These are phyloP conservation scores for Chenopodium album DNA, from an alignment of 148 eudicot species.

Conservation along the genomic window DNA sequence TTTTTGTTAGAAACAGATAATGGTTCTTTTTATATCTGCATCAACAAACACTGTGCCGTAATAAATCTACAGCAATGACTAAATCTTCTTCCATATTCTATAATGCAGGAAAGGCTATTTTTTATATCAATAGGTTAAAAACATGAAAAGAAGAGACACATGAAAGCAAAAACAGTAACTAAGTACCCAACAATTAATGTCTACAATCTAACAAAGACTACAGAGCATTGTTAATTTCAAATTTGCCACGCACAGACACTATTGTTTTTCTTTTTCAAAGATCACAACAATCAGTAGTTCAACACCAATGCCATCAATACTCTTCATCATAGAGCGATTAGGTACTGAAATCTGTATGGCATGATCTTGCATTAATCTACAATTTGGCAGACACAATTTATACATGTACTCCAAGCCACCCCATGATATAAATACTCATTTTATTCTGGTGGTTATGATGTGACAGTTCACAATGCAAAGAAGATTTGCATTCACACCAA, in stretches of 20 bases:
- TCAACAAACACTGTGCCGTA: background rate
- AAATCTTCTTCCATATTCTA: background rate
- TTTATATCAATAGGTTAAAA: background rate
- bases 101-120: background rate
- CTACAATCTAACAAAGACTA: background rate
- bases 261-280: too few relatives aligned
- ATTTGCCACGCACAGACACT: too few relatives aligned
- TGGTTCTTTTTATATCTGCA: background rate
- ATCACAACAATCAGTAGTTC: background rate
- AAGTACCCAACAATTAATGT: background rate
- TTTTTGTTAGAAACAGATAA: background rate
- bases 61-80: too few relatives aligned
- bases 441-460: background rate
- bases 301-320: too few relatives aligned
- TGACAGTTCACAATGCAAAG: background rate
- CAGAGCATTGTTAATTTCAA: background rate
- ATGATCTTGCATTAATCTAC: background rate
- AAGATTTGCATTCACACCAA: background rate
- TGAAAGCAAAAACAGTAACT: background rate
- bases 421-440: background rate
- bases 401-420: background rate
- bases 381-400: too few relatives aligned
- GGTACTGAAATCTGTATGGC: background rate
- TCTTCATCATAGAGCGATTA: background rate
- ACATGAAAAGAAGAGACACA: background rate